Conservation (phyloP, 139 green algal species). For the Yamagishiella unicocca region DNA sequence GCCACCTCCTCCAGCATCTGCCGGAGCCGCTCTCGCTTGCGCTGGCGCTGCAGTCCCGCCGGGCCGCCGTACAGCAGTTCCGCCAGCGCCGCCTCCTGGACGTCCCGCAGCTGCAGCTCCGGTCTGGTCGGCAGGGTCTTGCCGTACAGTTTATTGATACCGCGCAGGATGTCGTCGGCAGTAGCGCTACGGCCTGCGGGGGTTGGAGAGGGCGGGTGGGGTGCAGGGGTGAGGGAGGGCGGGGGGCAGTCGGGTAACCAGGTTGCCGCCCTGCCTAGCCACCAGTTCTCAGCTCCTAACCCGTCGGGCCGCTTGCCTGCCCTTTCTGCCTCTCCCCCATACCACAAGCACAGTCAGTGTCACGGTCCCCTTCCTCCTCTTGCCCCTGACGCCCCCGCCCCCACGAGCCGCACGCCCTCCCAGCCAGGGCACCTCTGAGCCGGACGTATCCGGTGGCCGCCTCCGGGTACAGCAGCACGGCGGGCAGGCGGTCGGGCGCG, state of each 20-base stretch:
- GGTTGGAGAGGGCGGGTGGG: neutral
- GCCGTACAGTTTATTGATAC: slow-evolving; percentile 36
- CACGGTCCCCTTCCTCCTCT: neutral
- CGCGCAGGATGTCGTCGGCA: slow-evolving; percentile 5
- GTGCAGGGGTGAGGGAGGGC: neutral
- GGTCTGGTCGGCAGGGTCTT: neutral
- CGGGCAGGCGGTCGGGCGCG: neutral
- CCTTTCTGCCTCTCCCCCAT: neutral
- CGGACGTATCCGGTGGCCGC: slow-evolving; percentile 24
- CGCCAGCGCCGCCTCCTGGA: neutral
- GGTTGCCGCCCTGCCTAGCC: neutral
- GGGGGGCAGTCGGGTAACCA: neutral
- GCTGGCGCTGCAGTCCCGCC: neutral
- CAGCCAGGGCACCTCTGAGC: neutral
- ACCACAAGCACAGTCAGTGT: neutral
- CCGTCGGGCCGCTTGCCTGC: neutral
- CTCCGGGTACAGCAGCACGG: slow-evolving; percentile 42
- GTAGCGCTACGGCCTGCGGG: neutral
- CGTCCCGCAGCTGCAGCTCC: neutral
- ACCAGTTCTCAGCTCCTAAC: neutral
- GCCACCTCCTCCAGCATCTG: slow-evolving; percentile 29
- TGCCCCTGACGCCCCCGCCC: neutral
- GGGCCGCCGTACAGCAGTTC: neutral
- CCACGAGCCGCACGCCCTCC: neutral
- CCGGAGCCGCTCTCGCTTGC: neutral